phyloP scores from a whole-genome alignment of 2,329 filamentous ascomycete genomes.

The Paecilomyces niveus region DNA sequence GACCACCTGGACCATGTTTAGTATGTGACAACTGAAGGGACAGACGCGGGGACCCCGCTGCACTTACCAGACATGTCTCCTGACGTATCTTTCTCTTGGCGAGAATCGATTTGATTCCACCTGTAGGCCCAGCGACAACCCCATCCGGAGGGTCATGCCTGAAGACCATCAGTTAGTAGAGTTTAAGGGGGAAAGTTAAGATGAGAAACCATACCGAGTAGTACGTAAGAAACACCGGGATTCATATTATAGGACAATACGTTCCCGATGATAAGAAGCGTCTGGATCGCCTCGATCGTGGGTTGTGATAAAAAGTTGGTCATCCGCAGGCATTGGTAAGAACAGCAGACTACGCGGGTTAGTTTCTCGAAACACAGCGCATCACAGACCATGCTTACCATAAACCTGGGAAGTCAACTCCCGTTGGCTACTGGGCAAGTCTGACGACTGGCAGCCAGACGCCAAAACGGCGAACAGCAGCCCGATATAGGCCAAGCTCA shows the following conservation, averaged over 20 bases:
- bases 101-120: conserved; percentile 50
- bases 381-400: conserved; percentile 30
- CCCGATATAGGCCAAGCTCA: conserved; percentile 52
- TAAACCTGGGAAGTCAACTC: conserved; percentile 60
- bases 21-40: background rate
- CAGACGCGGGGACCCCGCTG: background rate
- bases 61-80: conserved; percentile 38
- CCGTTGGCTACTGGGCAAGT: conserved; percentile 50
- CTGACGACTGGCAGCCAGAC: conserved; percentile 55
- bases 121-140: conserved; percentile 54
- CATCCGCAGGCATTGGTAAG: conserved; percentile 57
- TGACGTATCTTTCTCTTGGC: conserved; percentile 39
- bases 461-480: conserved; percentile 57
- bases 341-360: conserved; percentile 48
- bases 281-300: conserved; percentile 55
- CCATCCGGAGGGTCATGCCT: conserved; percentile 54
- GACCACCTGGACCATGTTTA: conserved; percentile 44
- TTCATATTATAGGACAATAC: conserved; percentile 59
- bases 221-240: conserved; percentile 55
- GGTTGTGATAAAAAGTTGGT: conserved; percentile 58
- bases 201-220: conserved; percentile 38
- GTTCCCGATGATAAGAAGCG: conserved; percentile 55
- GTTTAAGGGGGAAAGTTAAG: background rate
- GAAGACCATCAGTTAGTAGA: conserved; percentile 6
- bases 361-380: conserved; percentile 17